These are phyloP conservation scores for Pseudognaphalium luteoalbum DNA, from an alignment of 129 eudicot genomes.

Conservation along the genomic window DNA sequence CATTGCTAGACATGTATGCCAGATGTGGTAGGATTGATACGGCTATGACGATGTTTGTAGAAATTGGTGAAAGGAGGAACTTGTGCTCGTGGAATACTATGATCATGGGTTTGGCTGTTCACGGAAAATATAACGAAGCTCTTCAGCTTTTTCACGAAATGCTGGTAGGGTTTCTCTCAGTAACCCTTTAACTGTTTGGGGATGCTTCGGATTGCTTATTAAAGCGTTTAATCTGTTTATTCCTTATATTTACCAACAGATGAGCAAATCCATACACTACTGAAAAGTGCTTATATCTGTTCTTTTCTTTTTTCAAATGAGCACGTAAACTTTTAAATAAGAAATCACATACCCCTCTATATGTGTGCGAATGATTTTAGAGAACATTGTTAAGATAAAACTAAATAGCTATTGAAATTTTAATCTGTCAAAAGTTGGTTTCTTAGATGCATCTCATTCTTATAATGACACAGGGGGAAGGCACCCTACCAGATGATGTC, in stretches of 20 bases:
- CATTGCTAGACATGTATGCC: slow-evolving; percentile 64
- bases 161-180: slow-evolving; percentile 17
- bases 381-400: not conserved
- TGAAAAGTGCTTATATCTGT: not conserved
- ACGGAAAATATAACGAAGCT: slow-evolving; percentile 60
- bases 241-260: too few relatives aligned
- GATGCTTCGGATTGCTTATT: not conserved
- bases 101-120: slow-evolving; percentile 79
- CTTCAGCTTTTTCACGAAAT: slow-evolving; percentile 56
- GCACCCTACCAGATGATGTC: slow-evolving; percentile 55
- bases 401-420: not conserved
- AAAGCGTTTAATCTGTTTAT: too few relatives aligned
- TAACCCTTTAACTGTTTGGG: not conserved
- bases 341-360: not conserved
- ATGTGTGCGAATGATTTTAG: not conserved
- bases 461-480: slow-evolving; percentile 34
- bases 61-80: slow-evolving; percentile 55
- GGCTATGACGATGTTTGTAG: slow-evolving; percentile 51
- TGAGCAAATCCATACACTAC: not conserved
- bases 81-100: slow-evolving; percentile 77
- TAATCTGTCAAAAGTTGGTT: too few relatives aligned
- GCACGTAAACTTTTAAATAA: too few relatives aligned
- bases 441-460: not conserved
- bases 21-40: slow-evolving; percentile 60
- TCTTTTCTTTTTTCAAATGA: too few relatives aligned